Base-by-base conservation (phyloP, 1,284 basidiomycete genomes). In the Tylopilus sp. region DNA sequence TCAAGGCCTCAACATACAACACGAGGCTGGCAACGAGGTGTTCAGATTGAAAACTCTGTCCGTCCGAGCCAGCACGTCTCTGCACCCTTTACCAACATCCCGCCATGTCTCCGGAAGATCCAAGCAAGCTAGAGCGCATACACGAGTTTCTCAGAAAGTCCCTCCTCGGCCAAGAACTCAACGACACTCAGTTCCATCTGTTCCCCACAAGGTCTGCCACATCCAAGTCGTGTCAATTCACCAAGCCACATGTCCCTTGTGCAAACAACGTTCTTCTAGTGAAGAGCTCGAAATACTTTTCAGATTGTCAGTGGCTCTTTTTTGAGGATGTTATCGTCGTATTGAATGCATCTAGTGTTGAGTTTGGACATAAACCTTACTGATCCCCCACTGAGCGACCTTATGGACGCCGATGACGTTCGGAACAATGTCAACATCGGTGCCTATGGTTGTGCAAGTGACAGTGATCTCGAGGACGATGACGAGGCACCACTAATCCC, bases 381-480 rank as follows among this genome's bases (percentile, higher is more conserved):
- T 22, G 64, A 73, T 24, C 12, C 56, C 29, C 57, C 65, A 3
- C 52, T 76, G 47, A 53, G 60, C 41, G 67, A 75, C 49, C 51
- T 75, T 61, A 61, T 58, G 51, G 63, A 58, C n/a, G 59, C 22
- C 8, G 55, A 62, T 13, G 58, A 66, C 3, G 38, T 73, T 33
- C 71, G 67, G 0, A 57, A 51, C 26, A 39, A 38, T 3, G 32
- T 41, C 4, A 57, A 1, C 0, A 53, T 71, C 0, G 57, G 57
- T 12, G 70, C 71, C 12, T 75, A 74, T 44, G 75, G 70, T 1
- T 76, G 75, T 26, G 74, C 5, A 18, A 61, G 65, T 22, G 72
- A 75, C 52, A 73, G 74, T 26, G 72, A 76, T 16, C 66, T 73
- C 22, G 72, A 72, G n/a, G n/a, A n/a, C n/a, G n/a, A n/a, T n/a